phyloP scores from a whole-genome alignment of 176 grass and related monocot species.

The Thinopyrum elongatum region DNA sequence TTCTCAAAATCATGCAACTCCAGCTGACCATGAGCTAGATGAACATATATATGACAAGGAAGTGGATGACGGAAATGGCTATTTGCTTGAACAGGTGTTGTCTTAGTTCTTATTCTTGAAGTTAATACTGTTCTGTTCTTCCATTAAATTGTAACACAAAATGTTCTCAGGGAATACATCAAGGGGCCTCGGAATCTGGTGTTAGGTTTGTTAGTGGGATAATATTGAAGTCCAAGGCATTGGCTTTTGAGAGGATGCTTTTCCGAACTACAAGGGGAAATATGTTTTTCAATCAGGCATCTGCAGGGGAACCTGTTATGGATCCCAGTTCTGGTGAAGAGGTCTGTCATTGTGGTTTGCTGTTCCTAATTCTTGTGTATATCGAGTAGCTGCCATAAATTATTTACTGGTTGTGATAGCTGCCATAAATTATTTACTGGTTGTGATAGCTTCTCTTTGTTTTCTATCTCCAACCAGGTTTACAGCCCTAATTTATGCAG shows the following conservation, averaged over 20 bases:
- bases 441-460: constrained; percentile 20
- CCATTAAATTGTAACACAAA: constrained; percentile 25
- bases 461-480: neutral
- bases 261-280: constrained; percentile 97
- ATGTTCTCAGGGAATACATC: constrained; percentile 54
- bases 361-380: constrained; percentile 29
- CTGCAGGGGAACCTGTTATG: constrained; percentile 85
- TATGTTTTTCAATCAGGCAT: constrained; percentile 95
- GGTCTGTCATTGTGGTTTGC: constrained; percentile 54
- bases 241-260: constrained; percentile 97
- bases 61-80: constrained; percentile 52
- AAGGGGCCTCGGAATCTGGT: constrained; percentile 61
- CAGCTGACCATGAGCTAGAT: constrained; percentile 82
- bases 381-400: neutral
- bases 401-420: constrained; percentile 27
- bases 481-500: neutral
- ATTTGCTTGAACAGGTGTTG: constrained; percentile 93
- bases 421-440: constrained; percentile 8
- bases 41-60: constrained; percentile 75
- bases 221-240: constrained; percentile 84
- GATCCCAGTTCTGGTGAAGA: constrained; percentile 93
- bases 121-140: constrained; percentile 20
- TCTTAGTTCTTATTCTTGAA: constrained; percentile 21
- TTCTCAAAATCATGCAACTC: constrained; percentile 78
- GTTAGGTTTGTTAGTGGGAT: constrained; percentile 97